These are phyloP conservation scores for Globisporangium barbulae DNA, from an alignment of 352 stramenopile genomes.

Conservation along the genomic window DNA sequence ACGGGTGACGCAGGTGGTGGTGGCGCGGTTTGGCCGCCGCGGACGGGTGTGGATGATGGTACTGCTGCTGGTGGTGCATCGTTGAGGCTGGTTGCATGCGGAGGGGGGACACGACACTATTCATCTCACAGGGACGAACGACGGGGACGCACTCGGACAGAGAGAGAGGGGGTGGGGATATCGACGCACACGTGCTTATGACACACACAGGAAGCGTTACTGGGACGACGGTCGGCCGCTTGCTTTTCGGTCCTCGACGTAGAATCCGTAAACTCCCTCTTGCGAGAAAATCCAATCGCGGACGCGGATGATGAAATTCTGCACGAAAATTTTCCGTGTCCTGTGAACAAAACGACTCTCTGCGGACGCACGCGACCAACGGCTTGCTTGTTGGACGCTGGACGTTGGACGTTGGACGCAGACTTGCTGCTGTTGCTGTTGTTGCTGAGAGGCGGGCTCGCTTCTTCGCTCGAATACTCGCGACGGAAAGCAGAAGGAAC, in stretches of 20 bases:
- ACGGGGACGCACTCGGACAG: neutral
- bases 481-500: neutral
- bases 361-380: neutral
- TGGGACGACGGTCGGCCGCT: neutral
- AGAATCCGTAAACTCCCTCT: slow-evolving; percentile 2
- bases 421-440: neutral
- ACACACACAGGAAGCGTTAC: neutral
- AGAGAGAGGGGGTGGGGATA: neutral
- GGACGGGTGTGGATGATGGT: neutral
- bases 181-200: neutral
- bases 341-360: slow-evolving; percentile 4
- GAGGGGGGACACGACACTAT: slow-evolving; percentile 21
- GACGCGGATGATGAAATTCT: neutral
- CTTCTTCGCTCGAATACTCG: neutral
- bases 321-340: neutral
- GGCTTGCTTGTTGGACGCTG: neutral
- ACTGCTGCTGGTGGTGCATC: slow-evolving; percentile 15
- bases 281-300: slow-evolving; percentile 5
- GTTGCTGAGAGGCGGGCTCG: neutral
- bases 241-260: neutral
- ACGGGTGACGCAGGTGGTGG: slow-evolving; percentile 11
- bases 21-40: neutral
- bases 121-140: slow-evolving; percentile 9
- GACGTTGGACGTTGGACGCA: neutral
- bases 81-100: slow-evolving; percentile 13